phyloP scores from a whole-genome alignment of 164 flowering plant species.

The Kalanchoe fedtschenkoi region DNA sequence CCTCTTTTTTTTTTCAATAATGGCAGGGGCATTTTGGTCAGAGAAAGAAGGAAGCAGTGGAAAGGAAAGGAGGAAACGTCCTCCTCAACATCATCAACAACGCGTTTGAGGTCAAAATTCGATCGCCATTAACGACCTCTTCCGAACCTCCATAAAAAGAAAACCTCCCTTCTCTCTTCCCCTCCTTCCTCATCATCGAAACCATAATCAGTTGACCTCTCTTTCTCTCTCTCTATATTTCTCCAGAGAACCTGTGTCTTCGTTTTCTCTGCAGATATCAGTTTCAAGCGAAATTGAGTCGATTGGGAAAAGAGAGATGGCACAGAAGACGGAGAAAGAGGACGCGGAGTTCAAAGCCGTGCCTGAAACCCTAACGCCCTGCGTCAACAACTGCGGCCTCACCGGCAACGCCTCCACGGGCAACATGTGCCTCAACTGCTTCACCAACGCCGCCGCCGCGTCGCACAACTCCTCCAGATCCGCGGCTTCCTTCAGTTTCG shows the following conservation, averaged over 20 bases:
- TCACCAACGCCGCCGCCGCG: neutral
- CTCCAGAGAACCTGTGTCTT: neutral
- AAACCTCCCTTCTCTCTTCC: neutral
- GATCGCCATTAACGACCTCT: slow-evolving; percentile 42
- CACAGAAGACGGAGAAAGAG: slow-evolving; percentile 55
- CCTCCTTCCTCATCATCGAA: too few species aligned
- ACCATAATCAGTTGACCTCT: neutral
- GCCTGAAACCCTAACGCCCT: slow-evolving; percentile 10
- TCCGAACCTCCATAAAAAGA: slow-evolving; percentile 24
- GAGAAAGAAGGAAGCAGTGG: too few species aligned
- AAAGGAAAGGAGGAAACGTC: too few species aligned
- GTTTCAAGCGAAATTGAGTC: neutral
- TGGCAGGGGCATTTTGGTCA: too few species aligned
- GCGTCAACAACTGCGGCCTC: slow-evolving; percentile 22
- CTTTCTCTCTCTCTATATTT: too few species aligned
- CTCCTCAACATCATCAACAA: neutral
- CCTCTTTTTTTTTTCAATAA: too few species aligned
- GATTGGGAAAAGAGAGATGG: slow-evolving; percentile 21
- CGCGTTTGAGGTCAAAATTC: slow-evolving; percentile 30
- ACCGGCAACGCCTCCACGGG: slow-evolving; percentile 5
- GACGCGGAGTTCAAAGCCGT: slow-evolving; percentile 38
- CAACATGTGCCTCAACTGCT: slow-evolving; percentile 8
- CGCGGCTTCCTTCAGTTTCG: neutral
- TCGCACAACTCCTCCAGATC: neutral
- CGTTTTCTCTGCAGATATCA: slow-evolving; percentile 6